Evolutionary conservation across 2,329 filamentous ascomycete genomes (phyloP).

Genomic region (Decorospora gaudefroyi): DNA sequence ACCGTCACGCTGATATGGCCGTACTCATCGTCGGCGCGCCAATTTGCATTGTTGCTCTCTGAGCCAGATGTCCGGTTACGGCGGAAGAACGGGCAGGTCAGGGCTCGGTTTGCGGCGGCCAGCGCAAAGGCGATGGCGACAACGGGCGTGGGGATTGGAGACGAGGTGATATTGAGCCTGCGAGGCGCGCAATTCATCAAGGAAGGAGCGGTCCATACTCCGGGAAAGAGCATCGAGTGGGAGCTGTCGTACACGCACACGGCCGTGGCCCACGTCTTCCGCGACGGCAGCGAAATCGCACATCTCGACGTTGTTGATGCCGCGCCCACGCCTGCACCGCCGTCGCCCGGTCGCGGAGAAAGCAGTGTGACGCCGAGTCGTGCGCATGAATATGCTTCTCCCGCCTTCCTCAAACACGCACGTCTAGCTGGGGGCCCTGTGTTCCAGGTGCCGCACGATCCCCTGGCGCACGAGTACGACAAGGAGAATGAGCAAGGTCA

Average conservation of each 20-base stretch:
- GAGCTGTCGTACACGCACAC: slow-evolving; percentile 57
- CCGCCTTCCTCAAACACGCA: slow-evolving; percentile 73
- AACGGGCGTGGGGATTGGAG: slow-evolving; percentile 74
- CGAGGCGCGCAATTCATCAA: slow-evolving; percentile 68
- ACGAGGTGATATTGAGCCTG: slow-evolving; percentile 71
- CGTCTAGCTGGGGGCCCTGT: slow-evolving; percentile 70
- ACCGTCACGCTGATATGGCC: slow-evolving; percentile 89
- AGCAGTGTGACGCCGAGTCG: slow-evolving; percentile 14
- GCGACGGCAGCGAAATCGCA: slow-evolving; percentile 55
- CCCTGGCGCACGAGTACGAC: slow-evolving; percentile 63
- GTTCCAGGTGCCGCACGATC: slow-evolving; percentile 65
- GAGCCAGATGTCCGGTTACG: slow-evolving; percentile 84
- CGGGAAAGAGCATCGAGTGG: slow-evolving; percentile 62
- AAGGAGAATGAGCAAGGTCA: slow-evolving; percentile 64
- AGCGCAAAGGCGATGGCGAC: slow-evolving; percentile 71
- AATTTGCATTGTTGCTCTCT: slow-evolving; percentile 77
- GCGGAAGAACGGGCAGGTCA: slow-evolving; percentile 75
- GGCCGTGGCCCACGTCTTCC: slow-evolving; percentile 47
- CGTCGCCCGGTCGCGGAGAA: slow-evolving; percentile 28
- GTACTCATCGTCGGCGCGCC: slow-evolving; percentile 75
- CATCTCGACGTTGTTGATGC: slow-evolving; percentile 58
- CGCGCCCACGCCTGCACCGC: slow-evolving; percentile 33
- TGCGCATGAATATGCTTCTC: slow-evolving; percentile 66
- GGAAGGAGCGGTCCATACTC: slow-evolving; percentile 59
- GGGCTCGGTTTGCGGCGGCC: slow-evolving; percentile 72